Evolutionary conservation across 306 rosid genomes (phyloP), one percentile per base, ranked within the genome.

Genomic region (Cucumis hystrix): DNA sequence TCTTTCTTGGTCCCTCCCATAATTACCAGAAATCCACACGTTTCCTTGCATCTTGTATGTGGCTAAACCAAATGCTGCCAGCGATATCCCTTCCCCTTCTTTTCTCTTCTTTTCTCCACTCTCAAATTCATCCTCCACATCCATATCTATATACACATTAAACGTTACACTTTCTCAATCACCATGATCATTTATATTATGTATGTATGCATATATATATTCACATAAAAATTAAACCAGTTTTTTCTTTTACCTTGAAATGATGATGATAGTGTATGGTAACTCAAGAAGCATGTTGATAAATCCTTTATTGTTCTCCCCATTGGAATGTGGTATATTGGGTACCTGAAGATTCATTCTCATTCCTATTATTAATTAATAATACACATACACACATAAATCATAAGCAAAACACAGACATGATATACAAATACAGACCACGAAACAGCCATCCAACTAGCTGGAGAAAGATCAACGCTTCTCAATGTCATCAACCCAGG

Each of bases 381-480:
- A 28, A 28, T 28, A 28, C 30, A 28, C 30, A 28, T 3, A 28
- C 30, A 30, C n/a, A 65, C 49, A 59, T 2, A 33, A 66, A 39
- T 4, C 72, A 68, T 5, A 65, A 66, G 8, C 28, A 28, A 28
- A 28, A 28, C 30, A 28, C 30, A 28, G 30, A 28, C 30, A 28
- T 28, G 30, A 28, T 28, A 73, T 72, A 79, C 64, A 47, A 73
- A 79, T 82, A 65, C 43, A 78, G 84, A 95, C 99, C 99, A 95
- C 23, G 97, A 85, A 79, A 95, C 90, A 12, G 97, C 92, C 97
- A 95, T 90, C 99, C 99, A 95, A 84, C 96, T 95, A 76, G 98
- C 97, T 39, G 98, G 98, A 6, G 97, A 95, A 69, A 95, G 93
- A 87, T 95, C 99, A 33, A 95, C 99, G 21, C 99, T 95, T 79